Evolutionary conservation across 768 basidiomycete genomes (phyloP), one percentile per base, ranked within the genome.

Genomic region (Russula virescens): DNA sequence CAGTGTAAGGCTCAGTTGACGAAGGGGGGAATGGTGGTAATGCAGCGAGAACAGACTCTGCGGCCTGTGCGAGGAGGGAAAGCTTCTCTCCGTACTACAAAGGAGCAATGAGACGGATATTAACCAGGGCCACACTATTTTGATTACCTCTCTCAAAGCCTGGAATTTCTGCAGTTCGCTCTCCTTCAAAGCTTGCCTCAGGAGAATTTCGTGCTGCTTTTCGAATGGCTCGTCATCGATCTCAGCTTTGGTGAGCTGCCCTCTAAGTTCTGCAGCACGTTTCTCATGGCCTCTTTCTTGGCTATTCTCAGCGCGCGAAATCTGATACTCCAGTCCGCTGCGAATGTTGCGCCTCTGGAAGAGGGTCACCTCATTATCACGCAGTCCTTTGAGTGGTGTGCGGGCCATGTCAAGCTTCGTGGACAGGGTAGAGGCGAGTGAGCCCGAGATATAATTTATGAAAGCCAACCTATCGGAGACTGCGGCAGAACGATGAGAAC

Each of bases 401-500:
- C 91, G 83, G 9, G 90, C 83, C 38, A 75, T 72, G 66, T 91
- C 82, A 19, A 93, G 72, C 68, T 84, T 85, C 26, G 72, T 69
- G 1, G 89, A 81, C 34, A 93, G 78, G 2, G 84, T 78, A 38
- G 73, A 73, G 3, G 87, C 77, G 21, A 94, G 78, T 23, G 86
- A 81, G 11, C 89, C 90, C 48, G 87, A 80, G 13, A 89, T 81
- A 67, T 85, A 94, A 71, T 89, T 89, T 55, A 94, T 75, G 74
- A 87, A 94, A 2, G 88, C 91, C 25, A 94, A 77, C 38, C 91
- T 81, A 72, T 94, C 91, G 49, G 87, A 83, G 5, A 91, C 90
- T 56, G 61, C 11, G 35, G 25, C 14, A 60, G 2, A 1, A 21
- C 18, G 25, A 54, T 55, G 43, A 40, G 25, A 13, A 60, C 47